phyloP scores from a whole-genome alignment of 495 filamentous ascomycete species.

The Podospora anserina region DNA sequence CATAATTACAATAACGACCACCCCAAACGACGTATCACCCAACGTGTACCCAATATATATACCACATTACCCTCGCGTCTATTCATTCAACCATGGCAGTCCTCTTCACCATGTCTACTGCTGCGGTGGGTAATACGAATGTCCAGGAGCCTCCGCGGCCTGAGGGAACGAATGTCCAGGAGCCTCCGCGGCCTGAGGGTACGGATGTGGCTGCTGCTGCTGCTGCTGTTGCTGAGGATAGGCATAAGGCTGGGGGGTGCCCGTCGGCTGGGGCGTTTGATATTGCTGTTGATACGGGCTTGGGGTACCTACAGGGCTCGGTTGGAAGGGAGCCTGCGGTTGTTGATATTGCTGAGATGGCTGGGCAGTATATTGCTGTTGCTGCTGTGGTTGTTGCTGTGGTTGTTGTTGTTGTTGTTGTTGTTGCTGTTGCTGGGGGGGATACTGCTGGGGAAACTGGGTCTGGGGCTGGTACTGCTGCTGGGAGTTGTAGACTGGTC shows the following conservation, averaged over 20 bases:
- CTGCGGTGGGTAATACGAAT: constrained; percentile 19
- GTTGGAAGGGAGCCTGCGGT: constrained; percentile 6
- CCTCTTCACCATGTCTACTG: background rate
- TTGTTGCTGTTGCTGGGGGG: constrained; percentile 20
- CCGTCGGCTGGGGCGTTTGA: constrained; percentile 13
- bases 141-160: constrained; percentile 2
- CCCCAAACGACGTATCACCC: background rate
- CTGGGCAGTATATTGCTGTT: background rate
- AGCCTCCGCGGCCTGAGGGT: too few species aligned
- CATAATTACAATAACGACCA: background rate
- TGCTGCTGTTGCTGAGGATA: constrained; percentile 8
- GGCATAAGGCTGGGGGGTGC: constrained; percentile 6
- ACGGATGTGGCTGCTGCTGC: background rate
- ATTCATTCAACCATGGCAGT: background rate
- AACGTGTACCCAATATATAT: background rate
- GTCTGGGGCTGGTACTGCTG: constrained; percentile 14
- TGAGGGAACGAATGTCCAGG: background rate
- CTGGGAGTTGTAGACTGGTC: constrained; percentile 8
- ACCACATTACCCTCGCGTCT: background rate
- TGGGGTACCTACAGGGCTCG: constrained; percentile 7
- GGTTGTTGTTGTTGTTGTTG: constrained; percentile 18
- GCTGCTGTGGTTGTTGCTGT: constrained; percentile 18
- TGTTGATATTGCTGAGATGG: constrained; percentile 10
- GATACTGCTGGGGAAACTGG: constrained; percentile 21
- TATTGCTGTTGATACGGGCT: constrained; percentile 10